Evolutionary conservation across 148 eudicot genomes (phyloP), one percentile per base, ranked within the genome.

Genomic region (Amaranthus hypochondriacus): DNA sequence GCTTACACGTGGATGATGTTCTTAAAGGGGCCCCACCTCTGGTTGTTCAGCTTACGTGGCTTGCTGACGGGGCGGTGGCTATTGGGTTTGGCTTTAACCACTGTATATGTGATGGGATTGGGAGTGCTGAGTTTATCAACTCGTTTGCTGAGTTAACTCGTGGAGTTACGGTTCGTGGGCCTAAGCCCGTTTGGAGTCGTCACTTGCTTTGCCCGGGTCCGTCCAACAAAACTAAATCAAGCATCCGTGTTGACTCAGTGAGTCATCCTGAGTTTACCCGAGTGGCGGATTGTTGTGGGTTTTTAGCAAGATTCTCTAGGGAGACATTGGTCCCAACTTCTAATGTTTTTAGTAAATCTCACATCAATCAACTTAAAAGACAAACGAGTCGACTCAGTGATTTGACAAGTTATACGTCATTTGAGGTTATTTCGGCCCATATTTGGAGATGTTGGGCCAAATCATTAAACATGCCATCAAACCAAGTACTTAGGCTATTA

Each of bases 31-130:
- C 68, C 53, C 95, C 95, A 62, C 87, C 88, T 0, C 56, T 89
- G 2, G 87, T 84, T 5, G 85, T 88, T 14, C 97, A 89, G 87
- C 89, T 92, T 73, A 92, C 97, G 56, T 92, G 97, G 97, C 91
- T 92, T 1, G 64, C 84, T 4, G 91, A 88, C 61, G 92, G 87
- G 5, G 82, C 80, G 3, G 92, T 83, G 0, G 83, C 87, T 0
- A 9, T 89, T 42, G 87, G 74, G 6, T 80, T 84, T 14, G 95
- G 95, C 56, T 92, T 92, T 51, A 87, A 80, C 42, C 97, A 92
- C 65, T 84, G 88, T 18, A 4, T 92, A 4, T 85, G 90, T 62
- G 97, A 92, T 21, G 97, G 97, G 14, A 70, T 89, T 53, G 97
- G 97, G 1, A 86, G 88, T 49, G 80, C 81, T 5, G 78, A 78